A percentile compares a stretch with the other conserved stretches of the same genome.
Conservation (phyloP, 148 eudicot species). For the Salicornia ramosissima region DNA sequence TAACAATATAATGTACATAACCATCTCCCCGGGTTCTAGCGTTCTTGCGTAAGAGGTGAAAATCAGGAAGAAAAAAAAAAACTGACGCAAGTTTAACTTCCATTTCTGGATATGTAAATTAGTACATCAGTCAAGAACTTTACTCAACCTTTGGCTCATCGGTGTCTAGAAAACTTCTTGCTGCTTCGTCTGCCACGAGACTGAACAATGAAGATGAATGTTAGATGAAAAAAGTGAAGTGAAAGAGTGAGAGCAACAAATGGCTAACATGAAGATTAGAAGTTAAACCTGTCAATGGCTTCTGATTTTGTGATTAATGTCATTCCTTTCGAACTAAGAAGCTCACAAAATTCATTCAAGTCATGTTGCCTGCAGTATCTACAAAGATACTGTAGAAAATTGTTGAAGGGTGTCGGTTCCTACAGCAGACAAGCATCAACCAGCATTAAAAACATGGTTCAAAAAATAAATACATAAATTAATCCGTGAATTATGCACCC, state of each 20-base stretch:
- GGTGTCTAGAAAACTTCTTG: constrained; percentile 37
- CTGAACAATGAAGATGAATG: constrained; percentile 35
- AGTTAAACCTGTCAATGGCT: constrained; percentile 69
- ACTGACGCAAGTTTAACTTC: neutral
- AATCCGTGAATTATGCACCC: no score
- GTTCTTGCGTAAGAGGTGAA: neutral
- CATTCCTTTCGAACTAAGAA: constrained; percentile 55
- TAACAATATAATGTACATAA: neutral
- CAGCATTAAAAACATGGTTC: constrained; percentile 4
- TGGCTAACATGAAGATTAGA: neutral
- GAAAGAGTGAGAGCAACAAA: neutral
- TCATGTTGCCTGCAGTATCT: constrained; percentile 53
- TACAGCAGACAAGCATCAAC: constrained; percentile 20
- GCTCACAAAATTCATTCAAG: constrained; percentile 48
- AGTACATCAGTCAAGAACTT: neutral
- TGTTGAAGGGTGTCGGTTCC: constrained; percentile 83
- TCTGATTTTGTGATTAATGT: constrained; percentile 69
- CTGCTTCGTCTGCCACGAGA: constrained; percentile 56
- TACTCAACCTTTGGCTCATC: constrained; percentile 34
- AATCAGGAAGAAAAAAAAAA: neutral
- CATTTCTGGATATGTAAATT: neutral
- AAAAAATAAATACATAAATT: neutral
- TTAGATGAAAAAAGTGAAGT: neutral
- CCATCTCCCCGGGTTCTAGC: neutral
- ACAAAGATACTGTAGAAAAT: constrained; percentile 49